These are phyloP conservation scores for Hypoxylon sp. DNA, from an alignment of 2,329 filamentous ascomycete species.

Conservation along the genomic window DNA sequence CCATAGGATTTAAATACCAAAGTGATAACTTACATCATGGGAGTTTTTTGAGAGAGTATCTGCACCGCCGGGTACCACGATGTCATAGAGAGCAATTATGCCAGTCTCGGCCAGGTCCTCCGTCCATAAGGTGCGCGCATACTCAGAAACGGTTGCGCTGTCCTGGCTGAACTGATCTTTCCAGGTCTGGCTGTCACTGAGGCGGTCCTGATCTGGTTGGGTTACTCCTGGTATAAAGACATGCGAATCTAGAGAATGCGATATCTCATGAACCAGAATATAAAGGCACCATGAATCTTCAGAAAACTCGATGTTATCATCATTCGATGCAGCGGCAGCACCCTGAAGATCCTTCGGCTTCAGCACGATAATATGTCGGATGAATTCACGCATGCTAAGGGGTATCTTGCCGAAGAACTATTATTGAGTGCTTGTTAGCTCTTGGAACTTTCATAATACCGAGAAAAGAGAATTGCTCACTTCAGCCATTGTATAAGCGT, in stretches of 20 bases:
- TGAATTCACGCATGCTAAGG: constrained; percentile 27
- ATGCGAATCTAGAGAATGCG: constrained; percentile 30
- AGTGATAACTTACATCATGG: constrained; percentile 1
- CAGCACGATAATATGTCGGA: constrained; percentile 20
- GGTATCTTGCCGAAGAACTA: constrained; percentile 30
- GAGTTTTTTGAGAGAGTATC: neutral
- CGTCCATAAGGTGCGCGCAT: constrained; percentile 9
- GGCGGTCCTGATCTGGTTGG: neutral
- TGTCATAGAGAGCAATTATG: constrained; percentile 18
- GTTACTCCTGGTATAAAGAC: constrained; percentile 3
- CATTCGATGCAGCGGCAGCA: neutral
- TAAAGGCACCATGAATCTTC: constrained; percentile 1
- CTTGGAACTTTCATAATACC: neutral
- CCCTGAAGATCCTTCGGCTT: neutral
- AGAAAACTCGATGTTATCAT: constrained; percentile 7
- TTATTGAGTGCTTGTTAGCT: neutral
- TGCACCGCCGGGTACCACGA: constrained; percentile 15
- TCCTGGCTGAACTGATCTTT: constrained; percentile 11
- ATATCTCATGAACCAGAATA: constrained; percentile 29
- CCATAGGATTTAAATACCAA: neutral
- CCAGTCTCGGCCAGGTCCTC: constrained; percentile 29
- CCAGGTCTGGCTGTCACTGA: constrained; percentile 18
- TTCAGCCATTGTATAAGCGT: neutral
- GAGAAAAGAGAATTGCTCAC: neutral
- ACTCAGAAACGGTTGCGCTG: constrained; percentile 17